Evolutionary conservation across 345 rosid genomes (phyloP).

Genomic region (Camelina laxa): DNA sequence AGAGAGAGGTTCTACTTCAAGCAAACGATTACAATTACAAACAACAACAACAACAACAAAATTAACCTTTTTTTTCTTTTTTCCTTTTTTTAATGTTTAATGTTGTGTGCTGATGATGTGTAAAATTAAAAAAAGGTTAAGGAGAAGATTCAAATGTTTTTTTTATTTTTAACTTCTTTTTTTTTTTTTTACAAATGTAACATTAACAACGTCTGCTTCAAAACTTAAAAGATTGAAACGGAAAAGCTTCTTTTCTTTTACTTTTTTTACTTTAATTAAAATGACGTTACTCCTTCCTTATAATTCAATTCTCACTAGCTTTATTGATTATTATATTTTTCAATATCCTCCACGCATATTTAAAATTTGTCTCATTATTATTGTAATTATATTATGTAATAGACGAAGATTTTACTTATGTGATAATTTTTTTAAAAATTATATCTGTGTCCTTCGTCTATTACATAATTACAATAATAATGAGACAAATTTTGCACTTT

Average conservation of each 20-base stretch:
- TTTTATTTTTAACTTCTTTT: too few relatives aligned
- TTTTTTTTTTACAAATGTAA: neutral
- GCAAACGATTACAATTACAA: slow-evolving; percentile 17
- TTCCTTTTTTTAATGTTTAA: too few relatives aligned
- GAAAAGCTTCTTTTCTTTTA: neutral
- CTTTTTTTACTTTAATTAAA: neutral
- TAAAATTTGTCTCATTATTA: too few relatives aligned
- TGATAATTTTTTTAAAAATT: neutral
- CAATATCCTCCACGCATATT: neutral
- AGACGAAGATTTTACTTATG: too few relatives aligned
- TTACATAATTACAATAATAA: too few relatives aligned
- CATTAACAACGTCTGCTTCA: slow-evolving; percentile 9
- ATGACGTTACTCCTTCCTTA: slow-evolving; percentile 22
- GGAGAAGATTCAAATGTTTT: neutral
- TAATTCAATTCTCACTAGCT: neutral
- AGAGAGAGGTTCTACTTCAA: slow-evolving; percentile 40
- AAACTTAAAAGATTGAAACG: slow-evolving; percentile 13
- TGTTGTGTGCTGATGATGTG: neutral
- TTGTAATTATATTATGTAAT: too few relatives aligned
- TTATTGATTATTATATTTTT: neutral
- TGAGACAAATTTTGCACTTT: too few relatives aligned
- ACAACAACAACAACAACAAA: neutral
- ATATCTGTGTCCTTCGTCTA: too few relatives aligned
- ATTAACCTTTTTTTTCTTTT: neutral
- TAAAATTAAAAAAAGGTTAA: neutral